Evolutionary conservation across 306 rosid genomes (phyloP), one percentile per base, ranked within the genome.

Genomic region (Luffa aegyptiaca): DNA sequence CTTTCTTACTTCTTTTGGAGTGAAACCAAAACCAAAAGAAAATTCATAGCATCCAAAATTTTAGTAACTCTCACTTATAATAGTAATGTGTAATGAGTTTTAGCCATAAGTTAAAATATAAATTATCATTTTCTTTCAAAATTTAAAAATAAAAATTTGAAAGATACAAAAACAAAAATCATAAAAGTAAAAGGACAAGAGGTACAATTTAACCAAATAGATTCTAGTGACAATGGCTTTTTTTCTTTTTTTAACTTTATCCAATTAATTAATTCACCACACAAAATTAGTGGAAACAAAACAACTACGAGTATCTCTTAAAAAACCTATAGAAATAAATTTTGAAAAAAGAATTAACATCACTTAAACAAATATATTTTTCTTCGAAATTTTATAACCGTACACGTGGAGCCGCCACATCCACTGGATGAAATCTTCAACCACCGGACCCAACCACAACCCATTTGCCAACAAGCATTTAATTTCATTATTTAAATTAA

Each of bases 381-480:
- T 13, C 5, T 35, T 36, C 10, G 18, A 21, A 45, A 71, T 26
- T 26, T 48, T 5, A 0, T 14, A 16, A 2, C 5, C 44, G 78
- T 26, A 73, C 61, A 49, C 78, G 78, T 73, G 78, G 44, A 31
- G 61, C 14, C 8, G 21, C 26, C n/a, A 14, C 14, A 8, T 73
- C 45, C 59, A 73, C 58, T 49, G 20, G 78, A 71, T 49, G 31
- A 73, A 48, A 73, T 33, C 78, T 13, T 73, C 61, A 73, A 73
- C 78, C 8, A 73, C 76, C 76, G 36, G 35, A 68, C 39, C 56
- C 16, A 72, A 48, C 77, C 51, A 44, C 39, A 26, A 48, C 58
- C 77, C 56, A 48, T 21, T 49, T 26, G 77, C 21, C 77, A 31
- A 73, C 13, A 3, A 73, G 77, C 77, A 73, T 49, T 31, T 33